Conservation (phyloP, 768 basidiomycete genomes). For the Mycena vulgaris region DNA sequence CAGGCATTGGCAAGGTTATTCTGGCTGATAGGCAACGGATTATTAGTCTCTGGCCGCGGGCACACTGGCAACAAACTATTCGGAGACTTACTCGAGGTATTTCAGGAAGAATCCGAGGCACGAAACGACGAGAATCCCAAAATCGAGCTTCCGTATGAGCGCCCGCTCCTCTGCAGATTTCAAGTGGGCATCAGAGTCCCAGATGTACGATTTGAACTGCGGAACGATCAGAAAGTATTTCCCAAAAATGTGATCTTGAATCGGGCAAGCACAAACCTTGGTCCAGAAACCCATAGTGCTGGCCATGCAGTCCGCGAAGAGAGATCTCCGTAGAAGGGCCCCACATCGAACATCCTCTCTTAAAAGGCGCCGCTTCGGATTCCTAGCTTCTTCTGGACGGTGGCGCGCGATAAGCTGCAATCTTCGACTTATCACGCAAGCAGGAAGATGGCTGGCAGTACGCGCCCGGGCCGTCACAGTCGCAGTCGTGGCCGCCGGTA, state of each 20-base stretch:
- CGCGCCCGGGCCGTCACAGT: neutral
- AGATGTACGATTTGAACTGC: slow-evolving; percentile 42
- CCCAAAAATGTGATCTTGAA: no score
- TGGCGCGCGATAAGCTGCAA: slow-evolving; percentile 18
- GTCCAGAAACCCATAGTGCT: slow-evolving; percentile 23
- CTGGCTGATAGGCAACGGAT: slow-evolving; percentile 23
- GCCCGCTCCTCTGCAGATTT: slow-evolving; percentile 41
- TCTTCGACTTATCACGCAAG: slow-evolving; percentile 25
- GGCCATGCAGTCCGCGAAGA: slow-evolving; percentile 9
- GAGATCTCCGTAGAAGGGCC: neutral
- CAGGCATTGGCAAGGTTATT: slow-evolving; percentile 44
- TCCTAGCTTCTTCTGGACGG: slow-evolving; percentile 2
- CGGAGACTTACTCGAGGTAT: slow-evolving; percentile 40
- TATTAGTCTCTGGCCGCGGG: neutral
- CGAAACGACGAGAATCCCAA: slow-evolving; percentile 43
- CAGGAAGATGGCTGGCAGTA: neutral
- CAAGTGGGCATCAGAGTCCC: slow-evolving; percentile 44
- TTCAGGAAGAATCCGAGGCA: slow-evolving; percentile 46
- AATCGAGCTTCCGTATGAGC: slow-evolving; percentile 44
- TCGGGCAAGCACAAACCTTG: slow-evolving; percentile 10
- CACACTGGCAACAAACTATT: neutral
- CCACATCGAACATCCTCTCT: neutral
- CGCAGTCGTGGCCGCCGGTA: no score
- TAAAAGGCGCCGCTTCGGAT: slow-evolving; percentile 16
- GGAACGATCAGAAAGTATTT: neutral